A percentile compares a stretch with the other conserved stretches of the same genome.
Conservation (phyloP, 1,284 basidiomycete species). For the Tilletia walkeri region DNA sequence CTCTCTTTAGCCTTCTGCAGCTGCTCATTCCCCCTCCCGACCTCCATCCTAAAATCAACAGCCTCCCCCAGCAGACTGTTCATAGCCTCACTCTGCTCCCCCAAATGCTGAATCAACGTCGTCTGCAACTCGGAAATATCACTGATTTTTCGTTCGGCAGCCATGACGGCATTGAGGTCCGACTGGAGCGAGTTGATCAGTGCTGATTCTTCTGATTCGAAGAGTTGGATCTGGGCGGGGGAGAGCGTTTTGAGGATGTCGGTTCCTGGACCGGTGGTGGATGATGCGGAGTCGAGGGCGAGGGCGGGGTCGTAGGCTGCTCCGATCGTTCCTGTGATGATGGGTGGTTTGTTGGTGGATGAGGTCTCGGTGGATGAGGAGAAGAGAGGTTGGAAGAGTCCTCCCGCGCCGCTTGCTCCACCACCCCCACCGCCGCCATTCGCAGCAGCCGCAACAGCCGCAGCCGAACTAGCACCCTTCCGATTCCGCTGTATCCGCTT, state of each 20-base stretch:
- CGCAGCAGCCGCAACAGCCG: neutral
- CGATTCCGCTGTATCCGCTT: slow-evolving; percentile 23
- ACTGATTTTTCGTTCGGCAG: slow-evolving; percentile 79
- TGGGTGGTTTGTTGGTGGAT: neutral
- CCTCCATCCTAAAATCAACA: slow-evolving; percentile 73
- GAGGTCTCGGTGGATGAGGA: neutral
- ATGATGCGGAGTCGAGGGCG: neutral
- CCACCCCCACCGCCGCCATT: neutral
- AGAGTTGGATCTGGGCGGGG: slow-evolving; percentile 79
- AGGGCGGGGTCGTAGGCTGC: slow-evolving; percentile 7
- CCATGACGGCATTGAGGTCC: slow-evolving; percentile 78
- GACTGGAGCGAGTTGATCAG: slow-evolving; percentile 77
- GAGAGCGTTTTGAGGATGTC: slow-evolving; percentile 40
- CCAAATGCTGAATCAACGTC: slow-evolving; percentile 79
- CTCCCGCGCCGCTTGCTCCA: neutral
- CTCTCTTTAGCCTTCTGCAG: slow-evolving; percentile 76
- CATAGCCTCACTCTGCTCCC: slow-evolving; percentile 81
- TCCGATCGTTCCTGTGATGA: neutral
- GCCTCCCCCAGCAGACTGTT: slow-evolving; percentile 86
- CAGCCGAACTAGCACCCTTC: slow-evolving; percentile 6
- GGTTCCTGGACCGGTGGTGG: neutral
- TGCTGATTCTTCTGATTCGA: slow-evolving; percentile 82
- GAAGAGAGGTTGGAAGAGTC: neutral
- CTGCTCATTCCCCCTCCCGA: slow-evolving; percentile 82
- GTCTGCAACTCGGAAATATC: slow-evolving; percentile 87